Conservation (phyloP, 305 asterid species). For the Rubia peregrina region DNA sequence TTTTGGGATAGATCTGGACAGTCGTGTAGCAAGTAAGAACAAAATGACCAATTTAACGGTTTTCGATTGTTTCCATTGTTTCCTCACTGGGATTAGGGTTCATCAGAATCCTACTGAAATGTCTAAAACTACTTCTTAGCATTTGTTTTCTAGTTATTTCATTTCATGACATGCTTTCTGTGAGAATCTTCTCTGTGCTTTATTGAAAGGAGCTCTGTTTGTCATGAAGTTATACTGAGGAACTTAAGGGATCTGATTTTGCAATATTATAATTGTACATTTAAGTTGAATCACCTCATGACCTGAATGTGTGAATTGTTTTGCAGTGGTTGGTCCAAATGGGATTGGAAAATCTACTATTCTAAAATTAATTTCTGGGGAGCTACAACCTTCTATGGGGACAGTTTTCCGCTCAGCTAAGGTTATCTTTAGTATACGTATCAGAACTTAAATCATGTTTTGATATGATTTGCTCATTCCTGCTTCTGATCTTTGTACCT, state of each 20-base stretch:
- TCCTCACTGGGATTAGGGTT: not conserved
- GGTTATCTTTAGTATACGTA: conserved; percentile 35
- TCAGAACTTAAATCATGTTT: not conserved
- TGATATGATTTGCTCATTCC: not conserved
- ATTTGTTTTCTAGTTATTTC: not conserved
- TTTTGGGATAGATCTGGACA: conserved; percentile 96
- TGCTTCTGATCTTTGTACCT: conserved; percentile 7
- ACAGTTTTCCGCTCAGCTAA: conserved; percentile 97
- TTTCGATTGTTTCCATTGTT: not conserved
- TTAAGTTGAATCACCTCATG: not conserved
- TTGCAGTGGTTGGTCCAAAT: conserved; percentile 97
- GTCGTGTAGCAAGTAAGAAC: conserved; percentile 90
- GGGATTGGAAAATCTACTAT: conserved; percentile 97
- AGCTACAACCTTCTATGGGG: conserved; percentile 95
- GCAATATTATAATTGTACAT: not conserved
- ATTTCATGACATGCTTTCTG: not conserved
- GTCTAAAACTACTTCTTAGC: not conserved
- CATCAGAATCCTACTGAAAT: not conserved
- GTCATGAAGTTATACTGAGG: not conserved
- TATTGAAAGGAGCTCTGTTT: not conserved
- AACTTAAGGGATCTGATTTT: conserved; percentile 4
- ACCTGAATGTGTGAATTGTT: conserved; percentile 4
- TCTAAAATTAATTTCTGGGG: conserved; percentile 92
- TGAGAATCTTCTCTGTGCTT: too few species aligned
- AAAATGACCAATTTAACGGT: not conserved